A percentile compares a stretch with the other conserved stretches of the same genome.
phyloP scores from a whole-genome alignment of 2,329 filamentous ascomycete species.

The Aspergillus piperis region DNA sequence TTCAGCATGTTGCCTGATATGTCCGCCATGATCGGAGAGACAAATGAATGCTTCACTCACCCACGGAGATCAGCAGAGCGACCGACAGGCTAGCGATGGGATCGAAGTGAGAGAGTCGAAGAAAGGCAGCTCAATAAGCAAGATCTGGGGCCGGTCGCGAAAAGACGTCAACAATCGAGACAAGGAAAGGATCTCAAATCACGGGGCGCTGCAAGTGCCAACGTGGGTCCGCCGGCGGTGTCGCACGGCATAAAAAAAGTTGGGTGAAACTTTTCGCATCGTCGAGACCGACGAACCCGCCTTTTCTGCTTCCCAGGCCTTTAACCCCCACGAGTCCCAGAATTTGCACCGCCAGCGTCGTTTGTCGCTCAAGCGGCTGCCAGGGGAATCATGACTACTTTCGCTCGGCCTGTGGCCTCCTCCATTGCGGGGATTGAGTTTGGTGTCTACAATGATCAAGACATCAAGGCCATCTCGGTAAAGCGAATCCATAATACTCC shows the following conservation, averaged over 20 bases:
- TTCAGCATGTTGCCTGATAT: slow-evolving; percentile 48
- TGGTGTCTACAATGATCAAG: slow-evolving; percentile 74
- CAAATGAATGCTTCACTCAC: slow-evolving; percentile 14
- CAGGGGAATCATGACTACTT: slow-evolving; percentile 46
- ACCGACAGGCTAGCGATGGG: neutral
- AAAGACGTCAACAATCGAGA: slow-evolving; percentile 1
- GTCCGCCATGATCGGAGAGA: slow-evolving; percentile 42
- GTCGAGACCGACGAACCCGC: slow-evolving; percentile 33
- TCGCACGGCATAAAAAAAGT: slow-evolving; percentile 42
- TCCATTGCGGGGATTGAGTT: slow-evolving; percentile 87
- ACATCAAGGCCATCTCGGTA: slow-evolving; percentile 87
- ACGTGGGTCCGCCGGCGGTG: slow-evolving; percentile 32
- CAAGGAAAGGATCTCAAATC: slow-evolving; percentile 12
- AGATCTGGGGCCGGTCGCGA: neutral
- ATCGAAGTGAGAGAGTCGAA: neutral
- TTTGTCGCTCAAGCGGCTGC: slow-evolving; percentile 38
- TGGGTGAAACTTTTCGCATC: slow-evolving; percentile 36
- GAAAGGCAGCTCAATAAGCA: neutral
- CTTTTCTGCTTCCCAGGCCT: slow-evolving; percentile 25
- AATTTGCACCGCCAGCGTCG: slow-evolving; percentile 32
- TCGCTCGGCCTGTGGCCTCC: slow-evolving; percentile 76
- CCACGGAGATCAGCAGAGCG: slow-evolving; percentile 10
- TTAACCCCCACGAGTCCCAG: slow-evolving; percentile 18
- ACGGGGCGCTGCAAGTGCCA: slow-evolving; percentile 11
- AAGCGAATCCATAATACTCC: slow-evolving; percentile 90